Evolutionary conservation across 768 basidiomycete species (phyloP).

Genomic region (Imleria badia): DNA sequence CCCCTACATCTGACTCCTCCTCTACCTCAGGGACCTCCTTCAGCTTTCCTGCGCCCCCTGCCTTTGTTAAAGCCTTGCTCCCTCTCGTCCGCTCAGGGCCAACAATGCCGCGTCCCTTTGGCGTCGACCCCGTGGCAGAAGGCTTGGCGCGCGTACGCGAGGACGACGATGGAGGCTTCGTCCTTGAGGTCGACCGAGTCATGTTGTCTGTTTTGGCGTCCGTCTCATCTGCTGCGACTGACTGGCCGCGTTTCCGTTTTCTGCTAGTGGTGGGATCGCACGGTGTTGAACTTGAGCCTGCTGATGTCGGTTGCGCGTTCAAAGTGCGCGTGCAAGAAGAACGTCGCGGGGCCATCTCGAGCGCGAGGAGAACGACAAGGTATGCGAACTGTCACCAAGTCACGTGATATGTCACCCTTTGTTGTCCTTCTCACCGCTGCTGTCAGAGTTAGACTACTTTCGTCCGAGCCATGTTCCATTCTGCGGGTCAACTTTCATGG

Average conservation of each 20-base stretch:
- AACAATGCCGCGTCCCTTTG: slow-evolving; percentile 20
- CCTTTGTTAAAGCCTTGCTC: slow-evolving; percentile 26
- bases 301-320: slow-evolving; percentile 38
- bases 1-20: slow-evolving; percentile 40
- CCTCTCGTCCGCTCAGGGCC: slow-evolving; percentile 4
- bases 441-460: no score
- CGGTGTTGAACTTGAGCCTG: slow-evolving; percentile 9
- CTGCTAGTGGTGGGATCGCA: slow-evolving; percentile 28
- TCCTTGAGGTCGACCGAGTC: slow-evolving; percentile 26
- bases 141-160: slow-evolving; percentile 24
- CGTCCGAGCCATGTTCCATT: no score
- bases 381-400: slow-evolving; percentile 26
- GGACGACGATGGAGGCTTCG: slow-evolving; percentile 20
- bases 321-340: slow-evolving; percentile 60
- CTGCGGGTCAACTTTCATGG: no score
- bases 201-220: slow-evolving; percentile 47
- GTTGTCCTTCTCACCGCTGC: no score
- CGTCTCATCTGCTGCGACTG: slow-evolving; percentile 28
- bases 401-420: slow-evolving; percentile 15
- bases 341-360: slow-evolving; percentile 63
- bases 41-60: slow-evolving; percentile 33
- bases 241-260: slow-evolving; percentile 60
- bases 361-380: background rate
- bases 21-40: slow-evolving; percentile 54
- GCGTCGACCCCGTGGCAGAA: slow-evolving; percentile 31